These are phyloP conservation scores for Ogataea corticis DNA, from an alignment of 805 yeast species.

Conservation along the genomic window DNA sequence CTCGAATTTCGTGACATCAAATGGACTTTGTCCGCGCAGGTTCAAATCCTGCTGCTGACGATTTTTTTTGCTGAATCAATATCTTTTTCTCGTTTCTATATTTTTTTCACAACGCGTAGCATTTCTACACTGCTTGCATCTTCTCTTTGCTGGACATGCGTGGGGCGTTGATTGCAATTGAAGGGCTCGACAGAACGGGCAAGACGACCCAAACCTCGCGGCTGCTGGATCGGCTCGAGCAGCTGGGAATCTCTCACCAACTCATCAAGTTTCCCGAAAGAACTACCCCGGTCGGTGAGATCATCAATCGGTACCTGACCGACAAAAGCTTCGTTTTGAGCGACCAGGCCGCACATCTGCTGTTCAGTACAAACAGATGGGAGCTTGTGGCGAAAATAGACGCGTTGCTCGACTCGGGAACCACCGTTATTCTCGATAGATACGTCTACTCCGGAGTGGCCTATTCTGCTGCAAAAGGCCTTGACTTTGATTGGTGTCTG, in stretches of 20 bases:
- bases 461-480: slow-evolving; percentile 82
- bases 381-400: slow-evolving; percentile 59
- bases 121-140: neutral
- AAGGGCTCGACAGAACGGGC: slow-evolving; percentile 95
- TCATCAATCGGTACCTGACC: slow-evolving; percentile 73
- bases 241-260: slow-evolving; percentile 38
- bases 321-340: slow-evolving; percentile 50
- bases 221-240: slow-evolving; percentile 34
- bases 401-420: slow-evolving; percentile 49
- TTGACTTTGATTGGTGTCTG: slow-evolving; percentile 74
- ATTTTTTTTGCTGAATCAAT: slow-evolving; percentile 29
- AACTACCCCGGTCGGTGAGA: slow-evolving; percentile 73
- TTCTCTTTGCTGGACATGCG: slow-evolving; percentile 32
- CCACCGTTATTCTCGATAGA: slow-evolving; percentile 72
- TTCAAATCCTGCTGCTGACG: slow-evolving; percentile 67
- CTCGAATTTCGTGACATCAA: slow-evolving; percentile 36
- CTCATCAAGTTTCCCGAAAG: slow-evolving; percentile 86
- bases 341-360: slow-evolving; percentile 81
- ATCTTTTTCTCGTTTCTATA: neutral
- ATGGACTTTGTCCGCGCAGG: slow-evolving; percentile 67
- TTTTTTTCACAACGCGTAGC: slow-evolving; percentile 1
- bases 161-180: slow-evolving; percentile 79
- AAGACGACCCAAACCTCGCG: slow-evolving; percentile 77
- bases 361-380: slow-evolving; percentile 96
- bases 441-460: slow-evolving; percentile 93